Percentiles rank a stretch among this genome's conserved stretches.
phyloP scores from a whole-genome alignment of 345 rosid genomes.

The Gossypium stocksii region DNA sequence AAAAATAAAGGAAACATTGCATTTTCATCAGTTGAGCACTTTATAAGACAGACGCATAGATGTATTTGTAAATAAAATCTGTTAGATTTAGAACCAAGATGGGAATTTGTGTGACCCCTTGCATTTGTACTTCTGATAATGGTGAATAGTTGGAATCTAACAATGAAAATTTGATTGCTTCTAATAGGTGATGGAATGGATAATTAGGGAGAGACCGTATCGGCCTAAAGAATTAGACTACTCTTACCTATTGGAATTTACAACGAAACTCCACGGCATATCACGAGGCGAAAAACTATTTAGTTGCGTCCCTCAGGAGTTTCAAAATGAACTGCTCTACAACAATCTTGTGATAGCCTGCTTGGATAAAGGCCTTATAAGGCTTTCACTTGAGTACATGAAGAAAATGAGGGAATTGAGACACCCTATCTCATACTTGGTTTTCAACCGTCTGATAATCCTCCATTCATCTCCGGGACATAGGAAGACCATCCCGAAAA shows the following conservation, averaged over 20 bases:
- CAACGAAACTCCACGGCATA: slow-evolving; percentile 67
- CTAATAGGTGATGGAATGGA: slow-evolving; percentile 90
- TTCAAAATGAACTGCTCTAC: slow-evolving; percentile 78
- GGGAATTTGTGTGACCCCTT: slow-evolving; percentile 1
- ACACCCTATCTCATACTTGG: slow-evolving; percentile 58
- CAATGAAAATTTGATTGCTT: slow-evolving; percentile 13
- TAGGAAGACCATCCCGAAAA: slow-evolving; percentile 66
- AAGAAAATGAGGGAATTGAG: slow-evolving; percentile 91
- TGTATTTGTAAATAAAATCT: not conserved
- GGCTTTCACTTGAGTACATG: slow-evolving; percentile 79
- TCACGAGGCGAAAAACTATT: slow-evolving; percentile 74
- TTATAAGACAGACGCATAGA: not conserved
- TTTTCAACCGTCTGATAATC: slow-evolving; percentile 77
- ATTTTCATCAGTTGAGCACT: not conserved
- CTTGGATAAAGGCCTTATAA: slow-evolving; percentile 67
- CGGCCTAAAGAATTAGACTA: slow-evolving; percentile 76
- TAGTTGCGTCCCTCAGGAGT: slow-evolving; percentile 62
- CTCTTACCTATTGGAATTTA: slow-evolving; percentile 79
- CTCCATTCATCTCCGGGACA: slow-evolving; percentile 65
- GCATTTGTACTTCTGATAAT: not conserved
- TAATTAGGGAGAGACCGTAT: slow-evolving; percentile 85
- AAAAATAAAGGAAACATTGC: not conserved
- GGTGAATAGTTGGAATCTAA: not conserved
- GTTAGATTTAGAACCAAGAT: not conserved
- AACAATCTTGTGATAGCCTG: slow-evolving; percentile 84